Evolutionary conservation across 2,329 filamentous ascomycete species (phyloP), one percentile per base, ranked within the genome.

Genomic region (Claviceps sp.): DNA sequence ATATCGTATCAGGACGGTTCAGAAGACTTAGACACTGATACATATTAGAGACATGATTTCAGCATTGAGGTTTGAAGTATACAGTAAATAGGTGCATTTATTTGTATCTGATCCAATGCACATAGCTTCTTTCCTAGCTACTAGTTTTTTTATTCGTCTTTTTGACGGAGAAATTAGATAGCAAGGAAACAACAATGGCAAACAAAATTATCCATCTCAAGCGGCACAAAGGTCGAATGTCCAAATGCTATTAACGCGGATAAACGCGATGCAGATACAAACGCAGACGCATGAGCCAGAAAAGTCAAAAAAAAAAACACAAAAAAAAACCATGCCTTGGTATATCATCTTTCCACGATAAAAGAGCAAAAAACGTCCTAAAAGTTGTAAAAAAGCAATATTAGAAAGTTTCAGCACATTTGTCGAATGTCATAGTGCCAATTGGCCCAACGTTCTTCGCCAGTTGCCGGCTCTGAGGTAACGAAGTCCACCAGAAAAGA

Each of bases 101-200:
- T 20, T 20, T 20, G 20, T 20, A 20, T 20, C 20, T 20, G 20
- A 2, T 47, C 40, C 26, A 36, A 46, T 49, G 45, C 40, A 13
- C 40, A 40, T 38, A 50, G 23, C n/a, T 8, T 39, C 34, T 34
- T 26, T 44, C 45, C 36, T 52, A 54, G 43, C 50, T 52, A 54
- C 29, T 45, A 39, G 29, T 11, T 40, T 46, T 49, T 22, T 11
- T 38, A 46, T 5, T n/a, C 26, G 11, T 23, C 11, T 43, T n/a
- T 23, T 14, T 34, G 22, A 29, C 29, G 22, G 26, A 17, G 14
- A 29, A 11, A 34, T n/a, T 8, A 34, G 13, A 2, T 29, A 34
- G 16, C 5, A n/a, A 26, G 14, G 26, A 11, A 39, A 16, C 16
- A 17, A 16, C 17, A 23, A 11, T 17, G 40, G 14, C 8, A 44